Evolutionary conservation across 768 basidiomycete genomes (phyloP).

Genomic region (Trametes cingulata): DNA sequence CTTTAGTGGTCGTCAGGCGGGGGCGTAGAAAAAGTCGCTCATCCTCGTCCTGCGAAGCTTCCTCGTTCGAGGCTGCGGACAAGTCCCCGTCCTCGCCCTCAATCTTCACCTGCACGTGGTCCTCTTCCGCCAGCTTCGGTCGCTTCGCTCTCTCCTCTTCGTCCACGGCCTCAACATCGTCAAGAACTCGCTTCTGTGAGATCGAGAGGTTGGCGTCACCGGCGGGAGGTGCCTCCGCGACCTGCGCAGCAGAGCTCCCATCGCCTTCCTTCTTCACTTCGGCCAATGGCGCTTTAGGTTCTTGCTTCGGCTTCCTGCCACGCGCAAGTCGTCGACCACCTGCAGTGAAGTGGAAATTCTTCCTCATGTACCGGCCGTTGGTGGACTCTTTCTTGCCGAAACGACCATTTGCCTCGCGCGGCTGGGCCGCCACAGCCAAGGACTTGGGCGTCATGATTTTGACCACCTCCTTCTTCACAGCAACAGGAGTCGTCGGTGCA

Average conservation of each 20-base stretch:
- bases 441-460: slow-evolving; percentile 40
- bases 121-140: slow-evolving; percentile 6
- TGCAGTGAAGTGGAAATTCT: slow-evolving; percentile 29
- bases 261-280: background rate
- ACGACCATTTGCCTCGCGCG: slow-evolving; percentile 62
- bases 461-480: slow-evolving; percentile 9
- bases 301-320: slow-evolving; percentile 2
- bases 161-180: slow-evolving; percentile 8
- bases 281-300: background rate
- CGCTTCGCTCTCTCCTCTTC: slow-evolving; percentile 24
- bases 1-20: slow-evolving; percentile 14
- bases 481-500: background rate
- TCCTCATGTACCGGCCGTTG: slow-evolving; percentile 45
- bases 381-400: slow-evolving; percentile 64
- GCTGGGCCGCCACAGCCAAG: slow-evolving; percentile 51
- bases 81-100: slow-evolving; percentile 22
- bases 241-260: background rate
- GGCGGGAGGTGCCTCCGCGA: background rate
- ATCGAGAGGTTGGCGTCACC: slow-evolving; percentile 1
- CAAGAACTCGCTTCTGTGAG: slow-evolving; percentile 8
- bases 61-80: slow-evolving; percentile 14
- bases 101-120: slow-evolving; percentile 10
- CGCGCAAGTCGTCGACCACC: slow-evolving; percentile 16
- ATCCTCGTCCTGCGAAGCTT: slow-evolving; percentile 17
- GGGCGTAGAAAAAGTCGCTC: slow-evolving; percentile 19